These are phyloP conservation scores for Colletotrichum filicis DNA, from an alignment of 2,329 filamentous ascomycete genomes.

Conservation along the genomic window DNA sequence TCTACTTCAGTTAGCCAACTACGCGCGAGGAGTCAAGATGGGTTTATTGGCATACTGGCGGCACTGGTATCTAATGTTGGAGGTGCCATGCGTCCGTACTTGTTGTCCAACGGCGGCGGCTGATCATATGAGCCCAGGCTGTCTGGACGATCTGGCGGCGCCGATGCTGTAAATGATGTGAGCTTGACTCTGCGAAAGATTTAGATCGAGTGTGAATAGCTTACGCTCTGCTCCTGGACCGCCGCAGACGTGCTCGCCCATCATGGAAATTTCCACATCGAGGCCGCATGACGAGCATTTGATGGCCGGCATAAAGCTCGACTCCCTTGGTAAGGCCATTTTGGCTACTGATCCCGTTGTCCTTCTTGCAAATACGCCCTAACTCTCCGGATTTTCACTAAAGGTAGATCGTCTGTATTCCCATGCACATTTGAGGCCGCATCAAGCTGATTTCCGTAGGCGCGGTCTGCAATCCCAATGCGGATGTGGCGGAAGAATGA, in stretches of 20 bases:
- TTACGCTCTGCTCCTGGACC: constrained; percentile 57
- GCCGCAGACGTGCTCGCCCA: constrained; percentile 86
- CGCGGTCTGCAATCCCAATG: background rate
- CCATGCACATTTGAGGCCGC: constrained; percentile 22
- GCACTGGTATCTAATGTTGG: constrained; percentile 62
- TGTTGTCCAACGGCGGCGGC: constrained; percentile 44
- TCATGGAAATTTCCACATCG: constrained; percentile 84
- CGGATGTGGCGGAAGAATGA: constrained; percentile 1
- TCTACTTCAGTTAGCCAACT: constrained; percentile 57
- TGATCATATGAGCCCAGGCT: constrained; percentile 42
- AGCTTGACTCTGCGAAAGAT: constrained; percentile 27
- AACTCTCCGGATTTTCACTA: constrained; percentile 8
- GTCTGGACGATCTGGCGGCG: constrained; percentile 46
- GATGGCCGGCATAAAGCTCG: constrained; percentile 81
- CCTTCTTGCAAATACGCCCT: background rate
- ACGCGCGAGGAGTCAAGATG: background rate
- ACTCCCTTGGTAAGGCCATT: constrained; percentile 68
- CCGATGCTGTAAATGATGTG: constrained; percentile 43
- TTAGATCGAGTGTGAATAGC: constrained; percentile 9
- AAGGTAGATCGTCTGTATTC: constrained; percentile 10
- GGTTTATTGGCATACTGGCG: constrained; percentile 57
- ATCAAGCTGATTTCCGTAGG: constrained; percentile 21
- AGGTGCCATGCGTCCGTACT: constrained; percentile 52
- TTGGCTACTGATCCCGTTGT: constrained; percentile 39
- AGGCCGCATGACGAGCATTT: constrained; percentile 86